Evolutionary conservation across 495 filamentous ascomycete genomes (phyloP).

Genomic region (Talaromyces adpressus): DNA sequence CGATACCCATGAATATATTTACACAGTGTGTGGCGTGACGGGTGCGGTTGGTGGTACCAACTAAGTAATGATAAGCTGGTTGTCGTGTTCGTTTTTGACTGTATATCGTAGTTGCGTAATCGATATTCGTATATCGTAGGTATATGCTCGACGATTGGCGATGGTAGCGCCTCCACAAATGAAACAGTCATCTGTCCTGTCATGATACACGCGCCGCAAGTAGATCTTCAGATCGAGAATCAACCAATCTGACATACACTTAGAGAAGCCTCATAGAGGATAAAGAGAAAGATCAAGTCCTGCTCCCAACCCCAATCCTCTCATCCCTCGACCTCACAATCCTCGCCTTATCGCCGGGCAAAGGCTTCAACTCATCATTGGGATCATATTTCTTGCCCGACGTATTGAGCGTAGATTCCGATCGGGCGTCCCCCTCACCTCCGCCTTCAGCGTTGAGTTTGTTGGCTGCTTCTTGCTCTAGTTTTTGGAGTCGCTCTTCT

Average conservation of each 20-base stretch:
- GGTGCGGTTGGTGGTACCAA: background rate
- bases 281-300: background rate
- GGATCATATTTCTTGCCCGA: slow-evolving; percentile 34
- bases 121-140: background rate
- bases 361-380: slow-evolving; percentile 51
- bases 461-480: slow-evolving; percentile 6
- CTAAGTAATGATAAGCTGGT: background rate
- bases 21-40: background rate
- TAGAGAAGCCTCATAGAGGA: background rate
- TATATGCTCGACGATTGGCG: background rate
- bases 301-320: slow-evolving; percentile 31
- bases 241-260: background rate
- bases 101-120: background rate
- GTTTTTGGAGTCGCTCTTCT: slow-evolving; percentile 41
- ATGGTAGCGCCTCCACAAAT: no score
- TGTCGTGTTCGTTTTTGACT: background rate
- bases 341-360: slow-evolving; percentile 46
- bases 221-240: background rate
- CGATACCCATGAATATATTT: slow-evolving; percentile 4
- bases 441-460: background rate
- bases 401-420: background rate
- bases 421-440: background rate
- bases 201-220: background rate
- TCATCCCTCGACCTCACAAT: slow-evolving; percentile 44
- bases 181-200: background rate